Evolutionary conservation across 106 monocot species (phyloP).

Genomic region (Agapanthus africanus): DNA sequence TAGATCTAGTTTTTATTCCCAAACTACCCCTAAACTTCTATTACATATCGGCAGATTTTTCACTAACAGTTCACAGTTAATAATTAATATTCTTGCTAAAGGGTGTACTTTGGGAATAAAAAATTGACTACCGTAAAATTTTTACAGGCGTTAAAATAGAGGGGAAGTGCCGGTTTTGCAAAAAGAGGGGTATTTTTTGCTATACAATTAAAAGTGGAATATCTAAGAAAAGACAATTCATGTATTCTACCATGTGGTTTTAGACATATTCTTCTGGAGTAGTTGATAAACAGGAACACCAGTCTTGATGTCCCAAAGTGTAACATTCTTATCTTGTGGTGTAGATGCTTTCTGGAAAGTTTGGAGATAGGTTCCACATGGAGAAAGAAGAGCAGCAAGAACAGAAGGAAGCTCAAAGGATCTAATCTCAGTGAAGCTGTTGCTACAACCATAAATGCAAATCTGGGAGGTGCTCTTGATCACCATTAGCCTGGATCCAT

Average conservation of each 20-base stretch:
- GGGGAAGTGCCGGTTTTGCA: background rate
- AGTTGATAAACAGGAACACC: constrained; percentile 57
- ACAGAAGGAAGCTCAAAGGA: constrained; percentile 65
- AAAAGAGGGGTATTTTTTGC: too few species aligned
- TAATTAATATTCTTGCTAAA: too few species aligned
- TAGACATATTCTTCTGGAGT: constrained; percentile 85
- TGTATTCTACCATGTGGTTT: constrained; percentile 56
- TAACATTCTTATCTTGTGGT: constrained; percentile 86
- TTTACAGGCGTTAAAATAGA: background rate
- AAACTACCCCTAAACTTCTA: too few species aligned
- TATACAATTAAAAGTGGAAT: too few species aligned
- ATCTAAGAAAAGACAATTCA: background rate
- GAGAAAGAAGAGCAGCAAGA: constrained; percentile 51
- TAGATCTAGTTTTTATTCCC: too few species aligned
- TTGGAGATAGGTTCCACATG: constrained; percentile 73
- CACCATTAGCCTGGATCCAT: constrained; percentile 68
- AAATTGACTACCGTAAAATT: too few species aligned
- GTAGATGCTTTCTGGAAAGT: constrained; percentile 82
- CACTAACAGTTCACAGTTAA: too few species aligned
- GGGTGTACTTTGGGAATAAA: too few species aligned
- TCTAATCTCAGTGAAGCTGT: constrained; percentile 41
- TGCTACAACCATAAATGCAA: constrained; percentile 52
- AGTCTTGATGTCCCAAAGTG: constrained; percentile 51
- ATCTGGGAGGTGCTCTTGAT: constrained; percentile 40
- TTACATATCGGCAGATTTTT: too few species aligned